Evolutionary conservation across 345 rosid genomes (phyloP).

Genomic region (Viola odorata): DNA sequence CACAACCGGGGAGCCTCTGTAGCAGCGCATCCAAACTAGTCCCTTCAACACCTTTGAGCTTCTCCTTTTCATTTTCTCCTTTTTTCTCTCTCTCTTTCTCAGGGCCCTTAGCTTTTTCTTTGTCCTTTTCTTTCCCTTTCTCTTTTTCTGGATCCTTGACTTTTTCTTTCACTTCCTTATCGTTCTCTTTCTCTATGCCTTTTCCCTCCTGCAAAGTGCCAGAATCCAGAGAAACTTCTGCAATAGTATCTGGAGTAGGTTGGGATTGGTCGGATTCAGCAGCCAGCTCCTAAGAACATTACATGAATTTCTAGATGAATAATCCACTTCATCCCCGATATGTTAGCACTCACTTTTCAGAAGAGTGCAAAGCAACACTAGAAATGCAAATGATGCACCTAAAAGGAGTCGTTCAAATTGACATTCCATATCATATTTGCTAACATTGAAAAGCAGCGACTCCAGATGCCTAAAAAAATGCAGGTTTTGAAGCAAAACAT

Average conservation of each 20-base stretch:
- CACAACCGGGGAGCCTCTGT: slow-evolving; percentile 94
- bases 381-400: too few species aligned
- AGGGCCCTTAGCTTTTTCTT: slow-evolving; percentile 53
- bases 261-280: slow-evolving; percentile 64
- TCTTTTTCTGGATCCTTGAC: slow-evolving; percentile 60
- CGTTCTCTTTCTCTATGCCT: slow-evolving; percentile 61
- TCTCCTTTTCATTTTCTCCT: slow-evolving; percentile 81
- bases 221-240: slow-evolving; percentile 55
- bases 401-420: too few species aligned
- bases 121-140: slow-evolving; percentile 78
- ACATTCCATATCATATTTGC: too few species aligned
- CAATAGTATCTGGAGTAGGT: slow-evolving; percentile 42
- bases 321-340: too few species aligned
- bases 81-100: slow-evolving; percentile 83
- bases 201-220: slow-evolving; percentile 53
- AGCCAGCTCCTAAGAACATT: slow-evolving; percentile 45
- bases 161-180: slow-evolving; percentile 75
- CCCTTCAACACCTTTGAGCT: slow-evolving; percentile 81
- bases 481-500: too few species aligned
- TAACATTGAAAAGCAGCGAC: too few species aligned
- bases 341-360: too few species aligned
- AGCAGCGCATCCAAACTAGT: slow-evolving; percentile 84
- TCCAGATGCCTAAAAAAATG: too few species aligned
- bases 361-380: too few species aligned
- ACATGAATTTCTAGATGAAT: too few species aligned